Base-by-base conservation (phyloP, 768 basidiomycete genomes). In the Lactifluus pinguis region DNA sequence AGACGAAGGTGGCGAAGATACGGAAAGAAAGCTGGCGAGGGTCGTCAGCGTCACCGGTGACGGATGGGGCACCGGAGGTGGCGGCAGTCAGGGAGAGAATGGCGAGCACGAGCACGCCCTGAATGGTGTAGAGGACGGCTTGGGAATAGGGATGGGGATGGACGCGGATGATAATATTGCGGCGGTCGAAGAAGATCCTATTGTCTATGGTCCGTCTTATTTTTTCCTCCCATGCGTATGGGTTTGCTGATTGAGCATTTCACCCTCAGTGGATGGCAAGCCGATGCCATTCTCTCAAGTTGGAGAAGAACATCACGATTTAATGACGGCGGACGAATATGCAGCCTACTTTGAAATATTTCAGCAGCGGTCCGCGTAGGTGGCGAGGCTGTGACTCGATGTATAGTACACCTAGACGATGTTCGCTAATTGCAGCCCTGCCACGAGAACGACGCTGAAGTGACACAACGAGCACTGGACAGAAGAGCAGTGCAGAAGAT, bases 271-370 rank as follows among this genome's bases (percentile, higher is more conserved):
- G 29, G 85, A 86, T 61, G 92, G 93, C 14, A 74, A 77, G 44
- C 78, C 83, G 19, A 84, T 89, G 67, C 79, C 82, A 7, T 87
- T 89, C 67, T 89, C 85, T 4, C 78, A 86, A 63, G 83, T 98
- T 47, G 95, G 90, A 3, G 94, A 97, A 67, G 95, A 93, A 65
- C 87, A 95, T 69, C 87, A 93, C 68, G 94, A 93, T 50, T 69
- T 85, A 66, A 97, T 97, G 94, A 91, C 90, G 4, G 86, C 90
- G 2, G 94, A 95, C 58, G 94, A 97, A 72, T 95, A 95, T 69
- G 84, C 85, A 34, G 83, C 83, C 38, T 92, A 82, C 73, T 92
- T 85, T 69, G 83, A 88, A 66, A 76, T 90, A 62, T 76, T 84
- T 69, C 81, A 83, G 72, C 75, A 78, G 54, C 77, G 72, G 54